These are phyloP conservation scores for Mucor indicus DNA, from an alignment of 371 early-diverging fungal species.

Conservation along the genomic window DNA sequence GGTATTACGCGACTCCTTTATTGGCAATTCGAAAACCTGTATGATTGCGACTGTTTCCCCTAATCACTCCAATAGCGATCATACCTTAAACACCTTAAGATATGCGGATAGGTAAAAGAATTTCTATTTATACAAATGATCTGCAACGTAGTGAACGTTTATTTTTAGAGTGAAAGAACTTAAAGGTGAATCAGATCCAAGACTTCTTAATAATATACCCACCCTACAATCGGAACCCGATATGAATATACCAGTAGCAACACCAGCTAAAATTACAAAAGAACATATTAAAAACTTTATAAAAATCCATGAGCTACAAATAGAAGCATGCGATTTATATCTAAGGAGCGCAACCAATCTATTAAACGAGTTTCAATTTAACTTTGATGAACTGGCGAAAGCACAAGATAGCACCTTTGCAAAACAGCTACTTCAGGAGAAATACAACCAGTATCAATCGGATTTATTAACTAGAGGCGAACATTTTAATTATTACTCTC, in stretches of 20 bases:
- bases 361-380: constrained; percentile 17
- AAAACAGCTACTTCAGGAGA: not conserved
- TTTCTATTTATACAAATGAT: constrained; percentile 48
- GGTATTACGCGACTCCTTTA: constrained; percentile 94
- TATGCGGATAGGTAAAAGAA: constrained; percentile 85
- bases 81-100: constrained; percentile 97
- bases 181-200: constrained; percentile 43
- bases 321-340: constrained; percentile 72
- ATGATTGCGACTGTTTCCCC: constrained; percentile 98
- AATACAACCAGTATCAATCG: constrained; percentile 36
- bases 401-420: not conserved
- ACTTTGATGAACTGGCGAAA: constrained; percentile 23
- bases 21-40: constrained; percentile 94
- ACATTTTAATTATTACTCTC: constrained; percentile 31
- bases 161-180: constrained; percentile 50
- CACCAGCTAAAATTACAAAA: not conserved
- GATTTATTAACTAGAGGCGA: constrained; percentile 51
- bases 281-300: constrained; percentile 46
- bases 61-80: constrained; percentile 89
- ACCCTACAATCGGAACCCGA: not conserved
- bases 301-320: constrained; percentile 70
- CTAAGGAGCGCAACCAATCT: constrained; percentile 47
- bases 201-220: constrained; percentile 9
- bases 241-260: no score
- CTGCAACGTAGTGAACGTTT: not conserved